Base-by-base conservation (phyloP, 2,329 filamentous ascomycete species). In the Botrytis hyacinthi region DNA sequence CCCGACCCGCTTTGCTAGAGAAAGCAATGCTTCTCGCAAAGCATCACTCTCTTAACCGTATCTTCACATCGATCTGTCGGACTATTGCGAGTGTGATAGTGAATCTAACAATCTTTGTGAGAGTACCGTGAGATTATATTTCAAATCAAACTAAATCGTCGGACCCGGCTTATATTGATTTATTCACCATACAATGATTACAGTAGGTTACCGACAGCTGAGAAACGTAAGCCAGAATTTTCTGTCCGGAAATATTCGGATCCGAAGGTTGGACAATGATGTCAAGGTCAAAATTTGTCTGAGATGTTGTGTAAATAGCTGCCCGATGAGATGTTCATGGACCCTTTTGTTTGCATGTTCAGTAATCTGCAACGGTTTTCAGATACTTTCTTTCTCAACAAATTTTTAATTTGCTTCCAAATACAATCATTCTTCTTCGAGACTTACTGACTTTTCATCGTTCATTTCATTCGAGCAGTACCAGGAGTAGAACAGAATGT, bases 231-330 rank as follows among this genome's bases (percentile, higher is more conserved):
- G 48, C 48, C 48, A 68, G 48, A 68, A 42, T n/a, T 10, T 54
- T 57, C 22, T 42, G 9, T 57, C 66, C 66, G 48, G 26, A 26
- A 2, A 42, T 9, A 29, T 68, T 68, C 66, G 66, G 66, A 68
- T 57, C 66, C 66, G 66, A 68, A 68, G 48, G 35, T 37, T 40
- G 32, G 26, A 57, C 18, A 42, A 42, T 66, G 44, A 66, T 66
- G 63, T 66, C 29, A 66, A 48, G 20, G 20, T 35, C 62, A 66
- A 48, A n/a, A 29, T 29, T 29, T 42, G 35, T 54, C 26, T n/a
- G 26, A 68, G 37, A 54, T 54, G 16, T 42, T 68, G 48, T 68
- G 66, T 57, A 42, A 51, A 68, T 68, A 68, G 66, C 48, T 68
- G 66, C 48, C 29, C 66, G 29, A 68, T 57, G 48, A 42, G 35